Base-by-base conservation (phyloP, 352 stramenopile species). In the Phytophthora megakarya region DNA sequence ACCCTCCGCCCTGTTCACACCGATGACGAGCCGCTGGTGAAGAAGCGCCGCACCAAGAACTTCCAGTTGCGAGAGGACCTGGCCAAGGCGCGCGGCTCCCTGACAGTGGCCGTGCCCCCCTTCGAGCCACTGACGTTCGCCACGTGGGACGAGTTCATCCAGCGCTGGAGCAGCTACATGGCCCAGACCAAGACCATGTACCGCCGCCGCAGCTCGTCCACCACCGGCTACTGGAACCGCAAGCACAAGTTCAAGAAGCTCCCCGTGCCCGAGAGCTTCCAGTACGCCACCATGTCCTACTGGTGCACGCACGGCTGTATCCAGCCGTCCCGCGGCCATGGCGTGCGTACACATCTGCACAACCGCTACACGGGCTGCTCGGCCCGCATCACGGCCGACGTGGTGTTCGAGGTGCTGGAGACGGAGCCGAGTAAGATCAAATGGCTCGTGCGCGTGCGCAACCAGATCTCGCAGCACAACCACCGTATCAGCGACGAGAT, bases 221-320 rank as follows among this genome's bases (percentile, higher is more conserved):
- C 82, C 1, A 88, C 84, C 11, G 63, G 69, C 15, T 86, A 84
- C 53, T 93, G 81, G 80, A 93, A 93, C 67, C 81, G 58, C 54
- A 90, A 90, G 62, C 75, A 89, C 59, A 81, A 80, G 16, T 89
- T 82, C 61, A 89, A 90, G 55, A 92, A 84, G 56, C 80, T 75
- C 37, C 76, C 72, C 1, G 80, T 93, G 54, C 82, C 84, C 1
- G 80, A 90, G 28, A 56, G 71, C 43, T 93, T 93, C 52, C 83
- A 82, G 67, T 93, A 90, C 57, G 84, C 84, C 22, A 93, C 82
- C 12, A 93, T 93, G 82, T 73, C 82, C 35, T 93, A 93, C 65
- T 93, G 82, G 84, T 93, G 84, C 64, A 93, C 84, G 0, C 84
- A 93, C 44, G 84, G 84, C 42, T 93, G 84, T 45, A 89, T 92